Conservation (phyloP, 768 basidiomycete species). For the Neoboletus magnificus region DNA sequence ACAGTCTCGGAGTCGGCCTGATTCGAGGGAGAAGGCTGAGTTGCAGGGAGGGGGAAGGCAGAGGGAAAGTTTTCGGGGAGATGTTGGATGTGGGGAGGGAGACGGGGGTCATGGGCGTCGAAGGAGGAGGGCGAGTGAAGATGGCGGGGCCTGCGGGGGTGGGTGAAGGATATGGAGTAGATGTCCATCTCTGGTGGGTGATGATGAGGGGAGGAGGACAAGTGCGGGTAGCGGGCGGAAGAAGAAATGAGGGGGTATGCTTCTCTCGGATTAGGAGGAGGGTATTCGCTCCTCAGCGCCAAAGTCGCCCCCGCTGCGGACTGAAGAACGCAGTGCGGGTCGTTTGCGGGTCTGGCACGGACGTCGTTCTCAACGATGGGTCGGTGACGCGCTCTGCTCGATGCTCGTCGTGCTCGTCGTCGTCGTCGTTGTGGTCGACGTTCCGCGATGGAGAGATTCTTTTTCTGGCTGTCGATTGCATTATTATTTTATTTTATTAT, state of each 20-base stretch:
- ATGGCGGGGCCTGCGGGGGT: conserved; percentile 78
- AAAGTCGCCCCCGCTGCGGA: conserved; percentile 6
- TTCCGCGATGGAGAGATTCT: conserved; percentile 13
- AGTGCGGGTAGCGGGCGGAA: conserved; percentile 2
- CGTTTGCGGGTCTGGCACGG: background rate
- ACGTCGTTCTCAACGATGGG: conserved; percentile 4
- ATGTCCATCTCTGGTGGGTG: conserved; percentile 64
- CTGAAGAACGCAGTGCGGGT: background rate
- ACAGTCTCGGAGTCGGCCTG: conserved; percentile 69
- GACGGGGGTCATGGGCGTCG: conserved; percentile 56
- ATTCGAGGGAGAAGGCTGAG: conserved; percentile 29
- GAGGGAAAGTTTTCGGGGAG: conserved; percentile 32
- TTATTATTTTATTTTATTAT: conserved; percentile 3
- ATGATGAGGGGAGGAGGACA: background rate
- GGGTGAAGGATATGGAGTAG: conserved; percentile 92
- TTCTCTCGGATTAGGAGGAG: conserved; percentile 24
- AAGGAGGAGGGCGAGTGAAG: conserved; percentile 55
- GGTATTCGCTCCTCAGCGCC: conserved; percentile 25
- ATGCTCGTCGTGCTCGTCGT: conserved; percentile 17
- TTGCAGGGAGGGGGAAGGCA: conserved; percentile 38
- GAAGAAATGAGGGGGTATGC: conserved; percentile 18
- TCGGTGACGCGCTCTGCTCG: conserved; percentile 19
- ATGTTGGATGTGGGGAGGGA: conserved; percentile 38
- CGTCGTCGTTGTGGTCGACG: conserved; percentile 22
- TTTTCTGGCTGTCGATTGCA: conserved; percentile 15